These are phyloP conservation scores for Terfezia claveryi DNA, from an alignment of 495 filamentous ascomycete genomes.

Conservation along the genomic window DNA sequence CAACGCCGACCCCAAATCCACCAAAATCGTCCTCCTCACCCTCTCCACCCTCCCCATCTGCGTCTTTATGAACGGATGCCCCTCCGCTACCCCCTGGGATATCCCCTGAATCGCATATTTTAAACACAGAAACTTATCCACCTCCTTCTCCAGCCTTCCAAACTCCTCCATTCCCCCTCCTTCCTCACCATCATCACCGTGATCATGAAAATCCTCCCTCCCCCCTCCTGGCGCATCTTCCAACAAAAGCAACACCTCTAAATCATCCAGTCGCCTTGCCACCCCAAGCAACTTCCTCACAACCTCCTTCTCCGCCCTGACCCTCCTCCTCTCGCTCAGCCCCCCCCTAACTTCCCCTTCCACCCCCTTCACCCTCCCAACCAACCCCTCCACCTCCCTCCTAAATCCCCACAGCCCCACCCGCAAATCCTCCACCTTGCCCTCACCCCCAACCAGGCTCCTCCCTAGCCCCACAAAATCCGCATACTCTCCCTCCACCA, in stretches of 20 bases:
- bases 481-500: constrained; percentile 83
- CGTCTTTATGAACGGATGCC: constrained; percentile 41
- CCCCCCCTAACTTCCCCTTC: constrained; percentile 31
- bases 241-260: constrained; percentile 53
- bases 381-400: constrained; percentile 46
- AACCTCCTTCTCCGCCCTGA: constrained; percentile 30
- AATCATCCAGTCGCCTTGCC: constrained; percentile 43
- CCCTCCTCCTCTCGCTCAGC: constrained; percentile 31
- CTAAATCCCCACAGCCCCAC: constrained; percentile 69
- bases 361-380: constrained; percentile 30
- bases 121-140: constrained; percentile 18
- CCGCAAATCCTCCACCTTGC: constrained; percentile 73
- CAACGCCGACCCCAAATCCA: constrained; percentile 61
- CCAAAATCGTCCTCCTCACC: constrained; percentile 52
- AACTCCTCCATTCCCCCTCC: constrained; percentile 16
- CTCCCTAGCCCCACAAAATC: constrained; percentile 69
- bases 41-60: constrained; percentile 35
- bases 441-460: constrained; percentile 67
- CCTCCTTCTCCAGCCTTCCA: constrained; percentile 24
- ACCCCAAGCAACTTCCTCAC: constrained; percentile 50
- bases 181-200: constrained; percentile 6
- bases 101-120: constrained; percentile 22
- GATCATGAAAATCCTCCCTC: constrained; percentile 17
- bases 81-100: constrained; percentile 23
- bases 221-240: constrained; percentile 13